Percentiles rank a stretch among this genome's conserved stretches.
Evolutionary conservation across 306 rosid genomes (phyloP).

Genomic region (Trifolium subterraneum): DNA sequence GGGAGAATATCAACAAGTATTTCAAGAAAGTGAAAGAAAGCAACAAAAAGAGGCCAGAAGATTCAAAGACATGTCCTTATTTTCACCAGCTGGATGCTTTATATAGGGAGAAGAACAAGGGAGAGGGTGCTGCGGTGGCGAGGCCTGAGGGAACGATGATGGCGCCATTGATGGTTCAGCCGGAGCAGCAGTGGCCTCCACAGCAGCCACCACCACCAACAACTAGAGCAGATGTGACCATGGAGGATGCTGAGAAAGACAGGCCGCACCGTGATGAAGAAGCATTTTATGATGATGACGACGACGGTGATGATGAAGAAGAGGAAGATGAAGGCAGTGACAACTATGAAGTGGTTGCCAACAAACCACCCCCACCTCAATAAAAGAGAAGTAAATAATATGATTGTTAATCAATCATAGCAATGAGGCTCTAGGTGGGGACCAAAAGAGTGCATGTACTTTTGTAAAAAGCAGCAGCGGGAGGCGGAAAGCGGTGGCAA

Average conservation of each 20-base stretch:
- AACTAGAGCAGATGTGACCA: slow-evolving; percentile 23
- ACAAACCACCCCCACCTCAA: slow-evolving; percentile 59
- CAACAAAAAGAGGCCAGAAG: slow-evolving; percentile 82
- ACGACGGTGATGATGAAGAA: slow-evolving; percentile 47
- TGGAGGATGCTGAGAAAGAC: slow-evolving; percentile 47
- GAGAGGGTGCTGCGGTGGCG: background rate
- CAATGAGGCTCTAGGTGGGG: slow-evolving; percentile 2
- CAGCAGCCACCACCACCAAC: background rate
- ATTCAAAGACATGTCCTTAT: slow-evolving; percentile 92
- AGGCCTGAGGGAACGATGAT: slow-evolving; percentile 49
- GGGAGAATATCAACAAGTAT: slow-evolving; percentile 99
- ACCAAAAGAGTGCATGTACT: slow-evolving; percentile 22
- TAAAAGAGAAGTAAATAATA: slow-evolving; percentile 13
- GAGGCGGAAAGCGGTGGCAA: background rate
- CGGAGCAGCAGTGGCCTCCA: slow-evolving; percentile 99
- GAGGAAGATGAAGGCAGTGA: slow-evolving; percentile 59
- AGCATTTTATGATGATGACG: slow-evolving; percentile 31
- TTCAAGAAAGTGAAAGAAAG: slow-evolving; percentile 96
- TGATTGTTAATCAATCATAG: slow-evolving; percentile 11
- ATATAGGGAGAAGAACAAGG: slow-evolving; percentile 62
- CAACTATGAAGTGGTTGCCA: slow-evolving; percentile 70
- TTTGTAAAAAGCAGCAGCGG: slow-evolving; percentile 15
- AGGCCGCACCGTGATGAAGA: slow-evolving; percentile 39
- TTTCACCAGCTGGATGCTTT: slow-evolving; percentile 74
- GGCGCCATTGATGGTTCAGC: slow-evolving; percentile 80